Evolutionary conservation across 768 basidiomycete species (phyloP).

Genomic region (Rhodotorula diobovata): DNA sequence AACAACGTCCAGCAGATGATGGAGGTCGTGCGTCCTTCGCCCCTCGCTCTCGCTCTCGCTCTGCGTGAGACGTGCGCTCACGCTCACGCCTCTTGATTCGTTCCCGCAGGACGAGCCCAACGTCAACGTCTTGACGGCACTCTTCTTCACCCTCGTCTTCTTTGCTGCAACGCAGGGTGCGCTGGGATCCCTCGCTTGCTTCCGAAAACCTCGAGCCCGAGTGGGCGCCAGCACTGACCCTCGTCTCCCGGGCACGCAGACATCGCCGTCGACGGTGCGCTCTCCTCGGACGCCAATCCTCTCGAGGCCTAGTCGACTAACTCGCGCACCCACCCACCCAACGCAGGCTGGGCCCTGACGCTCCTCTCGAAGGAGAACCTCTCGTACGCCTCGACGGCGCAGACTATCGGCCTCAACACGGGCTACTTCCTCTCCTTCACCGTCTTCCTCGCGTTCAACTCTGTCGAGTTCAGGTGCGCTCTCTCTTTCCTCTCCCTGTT

Average conservation of each 20-base stretch:
- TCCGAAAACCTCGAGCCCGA: background rate
- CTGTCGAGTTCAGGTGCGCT: slow-evolving; percentile 74
- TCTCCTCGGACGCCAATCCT: too few species aligned
- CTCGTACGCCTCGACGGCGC: slow-evolving; percentile 95
- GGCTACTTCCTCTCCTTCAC: slow-evolving; percentile 96
- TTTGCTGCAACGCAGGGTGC: slow-evolving; percentile 95
- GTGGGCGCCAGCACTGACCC: slow-evolving; percentile 41
- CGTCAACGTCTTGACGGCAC: slow-evolving; percentile 66
- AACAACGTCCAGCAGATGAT: slow-evolving; percentile 67
- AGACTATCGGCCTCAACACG: slow-evolving; percentile 92
- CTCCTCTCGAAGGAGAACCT: slow-evolving; percentile 83
- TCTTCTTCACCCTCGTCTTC: slow-evolving; percentile 84
- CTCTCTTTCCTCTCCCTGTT: background rate
- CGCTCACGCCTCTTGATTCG: background rate
- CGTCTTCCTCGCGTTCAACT: slow-evolving; percentile 94
- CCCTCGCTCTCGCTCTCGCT: slow-evolving; percentile 5
- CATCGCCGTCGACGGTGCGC: slow-evolving; percentile 83
- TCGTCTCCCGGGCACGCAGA: slow-evolving; percentile 65
- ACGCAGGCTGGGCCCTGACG: slow-evolving; percentile 51
- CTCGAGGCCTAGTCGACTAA: background rate
- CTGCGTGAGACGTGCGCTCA: background rate
- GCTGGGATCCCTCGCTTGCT: slow-evolving; percentile 32
- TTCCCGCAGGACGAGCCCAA: slow-evolving; percentile 68
- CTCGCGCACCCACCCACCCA: background rate
- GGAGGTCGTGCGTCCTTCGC: slow-evolving; percentile 66